phyloP scores from a whole-genome alignment of 257 asterid genomes.

The Thymus mandschuricus region DNA sequence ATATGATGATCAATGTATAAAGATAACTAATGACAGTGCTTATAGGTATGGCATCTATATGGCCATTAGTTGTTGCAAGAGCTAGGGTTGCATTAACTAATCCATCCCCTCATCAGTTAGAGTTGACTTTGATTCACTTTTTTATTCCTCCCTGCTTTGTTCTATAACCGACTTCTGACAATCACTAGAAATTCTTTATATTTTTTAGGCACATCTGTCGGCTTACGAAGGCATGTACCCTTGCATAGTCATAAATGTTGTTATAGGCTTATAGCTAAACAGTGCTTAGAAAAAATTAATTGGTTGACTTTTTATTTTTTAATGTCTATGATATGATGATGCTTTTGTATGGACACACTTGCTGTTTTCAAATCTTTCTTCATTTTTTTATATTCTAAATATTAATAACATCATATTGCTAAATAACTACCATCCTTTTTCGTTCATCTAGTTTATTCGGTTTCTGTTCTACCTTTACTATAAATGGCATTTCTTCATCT shows the following conservation, averaged over 20 bases:
- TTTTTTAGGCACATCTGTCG: conserved; percentile 14
- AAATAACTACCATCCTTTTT: not conserved
- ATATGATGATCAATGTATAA: not conserved
- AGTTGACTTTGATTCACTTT: conserved; percentile 26
- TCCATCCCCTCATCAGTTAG: not conserved
- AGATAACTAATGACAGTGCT: conserved; percentile 10
- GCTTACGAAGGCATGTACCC: not conserved
- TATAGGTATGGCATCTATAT: conserved; percentile 1
- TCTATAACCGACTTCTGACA: conserved; percentile 18
- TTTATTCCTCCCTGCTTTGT: conserved; percentile 10
- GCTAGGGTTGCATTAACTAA: conserved; percentile 7
- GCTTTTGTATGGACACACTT: conserved; percentile 13
- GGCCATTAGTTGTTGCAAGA: conserved; percentile 15
- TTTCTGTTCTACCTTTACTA: conserved; percentile 17
- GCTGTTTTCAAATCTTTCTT: conserved; percentile 9
- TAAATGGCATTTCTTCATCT: not conserved
- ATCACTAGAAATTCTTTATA: not conserved
- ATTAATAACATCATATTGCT: conserved; percentile 15
- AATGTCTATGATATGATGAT: not conserved
- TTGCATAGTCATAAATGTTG: conserved; percentile 19
- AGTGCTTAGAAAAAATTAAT: not conserved
- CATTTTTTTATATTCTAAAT: not conserved
- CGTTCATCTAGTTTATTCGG: not conserved
- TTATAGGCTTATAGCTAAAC: not conserved
- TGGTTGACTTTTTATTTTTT: not conserved